Conservation (phyloP, 1,284 basidiomycete genomes). For the Melampsora larici-populina region DNA sequence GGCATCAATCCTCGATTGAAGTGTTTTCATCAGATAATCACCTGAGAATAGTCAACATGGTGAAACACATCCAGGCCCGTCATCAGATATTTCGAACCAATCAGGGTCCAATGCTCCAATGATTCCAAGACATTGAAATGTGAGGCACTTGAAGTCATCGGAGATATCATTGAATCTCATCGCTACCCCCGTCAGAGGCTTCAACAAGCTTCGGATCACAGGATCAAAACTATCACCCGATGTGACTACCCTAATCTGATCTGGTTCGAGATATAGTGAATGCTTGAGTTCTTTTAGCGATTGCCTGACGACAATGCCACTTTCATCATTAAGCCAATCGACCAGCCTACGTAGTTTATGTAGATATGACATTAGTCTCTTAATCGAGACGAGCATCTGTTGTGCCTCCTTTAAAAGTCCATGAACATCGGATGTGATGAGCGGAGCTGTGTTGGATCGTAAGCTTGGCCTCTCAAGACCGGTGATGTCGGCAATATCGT, state of each 20-base stretch:
- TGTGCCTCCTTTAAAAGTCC: constrained; percentile 62
- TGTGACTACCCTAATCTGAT: constrained; percentile 63
- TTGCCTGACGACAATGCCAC: constrained; percentile 71
- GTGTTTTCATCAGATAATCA: constrained; percentile 56
- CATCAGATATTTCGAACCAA: constrained; percentile 69
- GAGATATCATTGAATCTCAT: constrained; percentile 66
- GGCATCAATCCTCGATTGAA: constrained; percentile 67
- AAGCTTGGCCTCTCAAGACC: constrained; percentile 4
- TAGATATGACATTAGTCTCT: constrained; percentile 60
- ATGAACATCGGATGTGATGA: constrained; percentile 61
- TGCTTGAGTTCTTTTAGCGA: constrained; percentile 72
- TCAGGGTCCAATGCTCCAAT: constrained; percentile 95
- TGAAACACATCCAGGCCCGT: constrained; percentile 69
- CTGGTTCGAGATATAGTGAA: constrained; percentile 62
- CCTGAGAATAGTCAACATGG: constrained; percentile 55
- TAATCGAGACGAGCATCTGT: constrained; percentile 59
- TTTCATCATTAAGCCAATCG: constrained; percentile 73
- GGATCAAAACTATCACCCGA: constrained; percentile 83
- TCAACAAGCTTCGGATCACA: constrained; percentile 68
- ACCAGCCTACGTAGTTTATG: constrained; percentile 68
- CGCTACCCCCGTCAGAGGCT: constrained; percentile 67
- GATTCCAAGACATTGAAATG: constrained; percentile 88
- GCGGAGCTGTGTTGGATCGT: background rate
- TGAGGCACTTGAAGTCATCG: constrained; percentile 65
- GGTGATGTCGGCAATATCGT: constrained; percentile 72